Base-by-base conservation (phyloP, 208 protist genomes). In the Trypanosoma melophagium region DNA sequence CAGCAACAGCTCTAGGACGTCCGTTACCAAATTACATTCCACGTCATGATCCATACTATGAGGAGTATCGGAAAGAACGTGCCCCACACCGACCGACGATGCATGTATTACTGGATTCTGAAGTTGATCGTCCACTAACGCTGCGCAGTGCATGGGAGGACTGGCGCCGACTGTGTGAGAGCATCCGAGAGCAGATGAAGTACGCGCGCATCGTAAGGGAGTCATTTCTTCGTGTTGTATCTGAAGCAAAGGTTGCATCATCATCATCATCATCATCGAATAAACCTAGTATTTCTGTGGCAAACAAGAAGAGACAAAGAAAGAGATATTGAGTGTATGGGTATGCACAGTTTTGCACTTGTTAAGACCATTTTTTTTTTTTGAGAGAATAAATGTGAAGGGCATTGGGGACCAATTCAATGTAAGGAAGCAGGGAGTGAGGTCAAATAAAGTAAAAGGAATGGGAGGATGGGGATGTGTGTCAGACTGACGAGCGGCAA, bases 1-100 rank as follows among this genome's bases (percentile, higher is more conserved):
- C 98, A 3, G 86, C 92, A 12, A 83, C 94, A 25, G 79, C 95
- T 1, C 59, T 96, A 0, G 94, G 89, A 8, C 60, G 76, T 21
- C 79, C 75, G 71, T 72, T 94, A 42, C 88, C 88, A 7, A 49
- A 73, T 31, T 87, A 94, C 70, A 76, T 94, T 58, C 88, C 88
- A 13, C 81, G 78, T 38, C 42, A 44, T 16, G 88, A 94, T 59
- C 77, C 81, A 40, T 94, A 94, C 77, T 92, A 92, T 67, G 74
- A 66, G 66, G 72, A 94, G 57, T 83, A 94, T 60, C 84, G 83
- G 41, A 66, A 59, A n/a, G 80, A 87, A 44, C 87, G 69, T 55
- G 71, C 74, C 22, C 84, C 83, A 22, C 80, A 76, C 40, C 80
- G 88, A 9, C 88, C 88, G 10, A 87, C 76, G 21, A 66, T 94